phyloP scores from a whole-genome alignment of 169 alveolate species.

The Prorocentrum cordatum region DNA sequence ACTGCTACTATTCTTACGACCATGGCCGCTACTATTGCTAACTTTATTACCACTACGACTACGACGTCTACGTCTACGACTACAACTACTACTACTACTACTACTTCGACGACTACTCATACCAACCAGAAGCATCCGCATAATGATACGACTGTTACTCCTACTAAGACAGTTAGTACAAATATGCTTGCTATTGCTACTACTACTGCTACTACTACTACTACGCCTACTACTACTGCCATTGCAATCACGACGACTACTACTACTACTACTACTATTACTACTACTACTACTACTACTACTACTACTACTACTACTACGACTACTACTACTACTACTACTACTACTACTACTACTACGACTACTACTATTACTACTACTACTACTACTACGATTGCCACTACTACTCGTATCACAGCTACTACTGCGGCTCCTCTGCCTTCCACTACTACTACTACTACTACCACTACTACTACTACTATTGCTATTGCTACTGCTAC shows the following conservation, averaged over 20 bases:
- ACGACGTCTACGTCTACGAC: not conserved
- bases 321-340: not conserved
- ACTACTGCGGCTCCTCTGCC: too few relatives aligned
- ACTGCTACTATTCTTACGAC: not conserved
- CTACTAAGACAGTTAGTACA: not conserved
- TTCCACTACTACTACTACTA: not conserved
- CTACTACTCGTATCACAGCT: not conserved
- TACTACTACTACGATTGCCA: not conserved
- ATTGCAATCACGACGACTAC: not conserved
- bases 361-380: not conserved
- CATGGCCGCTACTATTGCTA: not conserved
- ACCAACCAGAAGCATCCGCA: not conserved
- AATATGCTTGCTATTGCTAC: not conserved
- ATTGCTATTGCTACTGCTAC: not conserved
- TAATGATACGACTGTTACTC: not conserved
- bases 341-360: not conserved
- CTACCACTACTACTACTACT: not conserved
- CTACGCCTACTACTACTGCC: not conserved
- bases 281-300: not conserved
- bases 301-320: not conserved
- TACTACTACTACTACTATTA: not conserved
- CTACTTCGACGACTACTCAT: not conserved
- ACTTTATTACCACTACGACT: not conserved
- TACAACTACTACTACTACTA: not conserved
- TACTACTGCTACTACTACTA: not conserved